These are phyloP conservation scores for Curvularia hawaiiensis DNA, from an alignment of 2,329 filamentous ascomycete species.

Conservation along the genomic window DNA sequence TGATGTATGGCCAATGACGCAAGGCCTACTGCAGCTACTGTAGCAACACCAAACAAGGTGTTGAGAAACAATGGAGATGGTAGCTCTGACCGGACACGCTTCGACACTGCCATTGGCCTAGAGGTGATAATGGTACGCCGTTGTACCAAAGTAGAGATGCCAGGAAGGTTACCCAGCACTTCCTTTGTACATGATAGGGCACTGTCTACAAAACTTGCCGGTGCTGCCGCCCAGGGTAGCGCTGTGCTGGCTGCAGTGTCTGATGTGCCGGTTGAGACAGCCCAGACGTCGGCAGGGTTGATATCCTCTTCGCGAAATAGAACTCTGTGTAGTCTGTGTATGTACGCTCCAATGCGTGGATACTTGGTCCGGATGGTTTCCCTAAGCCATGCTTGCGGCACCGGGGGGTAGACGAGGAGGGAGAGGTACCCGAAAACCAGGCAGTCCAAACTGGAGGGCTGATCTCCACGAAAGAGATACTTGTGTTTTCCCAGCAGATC, in stretches of 20 bases:
- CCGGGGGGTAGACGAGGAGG: slow-evolving; percentile 68
- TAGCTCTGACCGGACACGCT: slow-evolving; percentile 27
- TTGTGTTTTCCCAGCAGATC: slow-evolving; percentile 62
- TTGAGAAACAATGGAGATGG: slow-evolving; percentile 38
- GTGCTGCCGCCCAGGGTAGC: slow-evolving; percentile 35
- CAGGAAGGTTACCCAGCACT: slow-evolving; percentile 28
- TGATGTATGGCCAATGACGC: slow-evolving; percentile 39
- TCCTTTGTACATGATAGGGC: slow-evolving; percentile 25
- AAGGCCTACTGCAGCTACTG: slow-evolving; percentile 30
- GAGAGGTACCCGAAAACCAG: slow-evolving; percentile 79
- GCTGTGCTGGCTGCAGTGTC: slow-evolving; percentile 3
- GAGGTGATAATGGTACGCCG: slow-evolving; percentile 16
- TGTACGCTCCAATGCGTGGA: slow-evolving; percentile 46
- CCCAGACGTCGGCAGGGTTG: slow-evolving; percentile 35
- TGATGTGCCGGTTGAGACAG: slow-evolving; percentile 24
- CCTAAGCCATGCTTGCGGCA: slow-evolving; percentile 67
- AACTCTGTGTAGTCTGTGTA: slow-evolving; percentile 41
- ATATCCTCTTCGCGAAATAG: slow-evolving; percentile 32
- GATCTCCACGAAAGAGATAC: slow-evolving; percentile 60
- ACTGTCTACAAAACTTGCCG: slow-evolving; percentile 18
- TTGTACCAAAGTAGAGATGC: slow-evolving; percentile 28
- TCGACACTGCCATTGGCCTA: slow-evolving; percentile 13
- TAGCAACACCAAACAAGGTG: slow-evolving; percentile 28
- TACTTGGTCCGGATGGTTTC: slow-evolving; percentile 60
- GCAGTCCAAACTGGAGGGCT: slow-evolving; percentile 75